Evolutionary conservation across 2,329 filamentous ascomycete genomes (phyloP).

Genomic region (Diaporthe amygdali): DNA sequence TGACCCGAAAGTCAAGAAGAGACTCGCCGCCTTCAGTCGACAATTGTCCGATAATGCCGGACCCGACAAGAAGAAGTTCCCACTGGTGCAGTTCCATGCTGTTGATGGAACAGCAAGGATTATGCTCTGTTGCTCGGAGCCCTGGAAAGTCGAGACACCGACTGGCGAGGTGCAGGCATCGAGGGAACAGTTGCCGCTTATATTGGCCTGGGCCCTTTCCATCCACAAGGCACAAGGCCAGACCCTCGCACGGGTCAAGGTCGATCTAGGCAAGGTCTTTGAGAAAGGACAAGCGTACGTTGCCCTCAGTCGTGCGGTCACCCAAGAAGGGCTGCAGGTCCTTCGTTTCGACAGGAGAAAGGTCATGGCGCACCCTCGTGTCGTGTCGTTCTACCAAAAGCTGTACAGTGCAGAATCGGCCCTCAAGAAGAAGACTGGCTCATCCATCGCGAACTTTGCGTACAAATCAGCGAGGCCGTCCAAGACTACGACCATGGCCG

Average conservation of each 20-base stretch:
- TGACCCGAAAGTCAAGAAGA: conserved; percentile 56
- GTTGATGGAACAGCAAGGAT: conserved; percentile 78
- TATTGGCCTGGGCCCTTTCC: conserved; percentile 94
- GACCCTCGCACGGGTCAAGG: conserved; percentile 90
- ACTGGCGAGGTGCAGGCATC: conserved; percentile 93
- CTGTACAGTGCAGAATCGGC: conserved; percentile 72
- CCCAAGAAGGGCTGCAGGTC: conserved; percentile 85
- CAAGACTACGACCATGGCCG: conserved; percentile 28
- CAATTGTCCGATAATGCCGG: conserved; percentile 40
- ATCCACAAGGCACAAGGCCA: conserved; percentile 99
- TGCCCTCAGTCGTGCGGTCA: conserved; percentile 89
- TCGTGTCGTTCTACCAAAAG: conserved; percentile 84
- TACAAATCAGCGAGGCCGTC: conserved; percentile 35
- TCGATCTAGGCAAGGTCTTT: conserved; percentile 90
- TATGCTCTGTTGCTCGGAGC: conserved; percentile 83
- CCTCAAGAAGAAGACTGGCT: conserved; percentile 35
- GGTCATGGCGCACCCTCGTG: conserved; percentile 91
- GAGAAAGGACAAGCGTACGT: conserved; percentile 99
- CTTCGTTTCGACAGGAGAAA: conserved; percentile 86
- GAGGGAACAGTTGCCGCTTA: conserved; percentile 82
- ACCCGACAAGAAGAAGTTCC: conserved; percentile 67
- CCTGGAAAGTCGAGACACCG: conserved; percentile 97
- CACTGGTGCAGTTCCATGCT: conserved; percentile 82
- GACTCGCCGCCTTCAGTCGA: conserved; percentile 57
- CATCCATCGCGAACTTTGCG: conserved; percentile 47